Evolutionary conservation across 192 early-diverging fungal species (phyloP), one percentile per base, ranked within the genome.

Genomic region (Linnemannia elongata): DNA sequence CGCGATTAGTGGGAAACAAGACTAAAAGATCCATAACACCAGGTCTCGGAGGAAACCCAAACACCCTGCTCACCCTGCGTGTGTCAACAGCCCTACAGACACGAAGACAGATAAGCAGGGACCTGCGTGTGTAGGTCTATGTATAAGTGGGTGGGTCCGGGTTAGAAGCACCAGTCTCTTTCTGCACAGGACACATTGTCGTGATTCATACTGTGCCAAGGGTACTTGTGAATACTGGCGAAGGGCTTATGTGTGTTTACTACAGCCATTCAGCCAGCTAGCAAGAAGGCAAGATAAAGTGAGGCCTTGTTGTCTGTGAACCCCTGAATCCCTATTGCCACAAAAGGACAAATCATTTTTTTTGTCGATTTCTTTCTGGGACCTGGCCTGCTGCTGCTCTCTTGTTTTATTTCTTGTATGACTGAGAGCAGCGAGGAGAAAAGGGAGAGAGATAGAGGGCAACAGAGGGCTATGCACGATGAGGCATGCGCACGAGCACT

Each of bases 301-400:
- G 20, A 45, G 49, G 49, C 5, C 49, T 52, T 52, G 17, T 12
- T 12, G 44, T 45, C 44, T 13, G n/a, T 33, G 30, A 27, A 66
- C 60, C 60, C 60, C 60, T 66, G 60, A 66, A 66, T 66, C 60
- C 60, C n/a, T 35, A 33, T 33, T 66, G 60, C 60, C 60, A 66
- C 30, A 66, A 66, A 66, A 66, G 60, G 60, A 66, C 60, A 66
- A 66, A 66, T 66, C 60, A 4, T 33, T 66, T 66, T 52, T 52
- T 66, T n/a, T 57, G 55, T 57, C n/a, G 55, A 27, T 57, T 57
- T n/a, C n/a, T 27, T 57, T 57, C 27, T 57, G 55, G 0, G 1
- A 8, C 55, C 55, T 57, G 6, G 0, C n/a, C n/a, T 57, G 30
- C 30, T 66, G 60, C 60, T 66, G 60, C 60, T 66, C 60, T 33